Evolutionary conservation across 768 basidiomycete species (phyloP).

Genomic region (Auricularia auricula-judae): DNA sequence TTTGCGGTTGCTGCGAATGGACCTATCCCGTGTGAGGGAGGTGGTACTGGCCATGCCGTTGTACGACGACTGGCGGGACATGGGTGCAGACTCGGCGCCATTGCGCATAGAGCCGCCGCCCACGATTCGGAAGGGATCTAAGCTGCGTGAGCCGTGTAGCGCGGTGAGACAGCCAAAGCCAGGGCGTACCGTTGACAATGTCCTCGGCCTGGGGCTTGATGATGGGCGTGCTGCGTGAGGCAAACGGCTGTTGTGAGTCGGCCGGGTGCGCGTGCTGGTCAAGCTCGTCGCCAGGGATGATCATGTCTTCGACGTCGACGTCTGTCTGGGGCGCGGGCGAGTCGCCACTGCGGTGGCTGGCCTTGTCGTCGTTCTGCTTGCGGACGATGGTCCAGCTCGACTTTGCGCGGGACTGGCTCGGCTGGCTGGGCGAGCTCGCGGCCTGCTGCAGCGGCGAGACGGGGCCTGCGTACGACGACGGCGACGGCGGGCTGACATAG

Average conservation of each 20-base stretch:
- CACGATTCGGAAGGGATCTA: conserved; percentile 12
- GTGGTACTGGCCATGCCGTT: conserved; percentile 28
- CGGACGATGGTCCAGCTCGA: conserved; percentile 62
- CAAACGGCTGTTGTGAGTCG: conserved; percentile 14
- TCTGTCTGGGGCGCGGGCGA: conserved; percentile 29
- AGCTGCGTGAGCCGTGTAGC: not conserved
- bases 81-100: too few species aligned
- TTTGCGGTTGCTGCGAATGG: conserved; percentile 66
- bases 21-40: conserved; percentile 60
- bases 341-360: conserved; percentile 13
- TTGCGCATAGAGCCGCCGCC: conserved; percentile 8
- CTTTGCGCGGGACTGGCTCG: conserved; percentile 29
- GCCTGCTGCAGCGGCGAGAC: conserved; percentile 5
- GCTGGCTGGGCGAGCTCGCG: conserved; percentile 40
- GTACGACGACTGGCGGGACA: conserved; percentile 16
- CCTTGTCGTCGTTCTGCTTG: conserved; percentile 21
- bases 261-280: conserved; percentile 35
- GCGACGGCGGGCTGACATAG: conserved; percentile 61
- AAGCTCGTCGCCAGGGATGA: conserved; percentile 50
- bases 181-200: conserved; percentile 58
- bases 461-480: conserved; percentile 52
- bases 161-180: conserved; percentile 5
- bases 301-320: conserved; percentile 53
- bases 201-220: conserved; percentile 62
- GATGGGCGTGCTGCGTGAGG: conserved; percentile 29